phyloP scores from a whole-genome alignment of 2,329 filamentous ascomycete genomes.

The Aureobasidium leucospermi region DNA sequence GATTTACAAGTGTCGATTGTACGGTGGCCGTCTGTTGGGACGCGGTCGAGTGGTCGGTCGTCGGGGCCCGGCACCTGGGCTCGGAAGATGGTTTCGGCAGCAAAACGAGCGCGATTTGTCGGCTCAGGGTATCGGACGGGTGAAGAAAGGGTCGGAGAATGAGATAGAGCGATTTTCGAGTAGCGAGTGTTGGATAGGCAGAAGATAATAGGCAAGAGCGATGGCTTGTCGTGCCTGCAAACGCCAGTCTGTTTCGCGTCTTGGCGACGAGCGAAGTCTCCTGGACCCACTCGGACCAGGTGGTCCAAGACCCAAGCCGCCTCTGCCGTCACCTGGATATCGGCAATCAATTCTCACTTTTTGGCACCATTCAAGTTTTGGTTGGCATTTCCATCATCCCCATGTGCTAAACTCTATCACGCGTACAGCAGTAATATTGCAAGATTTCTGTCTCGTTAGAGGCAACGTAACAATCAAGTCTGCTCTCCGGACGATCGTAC shows the following conservation, averaged over 20 bases:
- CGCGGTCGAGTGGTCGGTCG: conserved; percentile 1
- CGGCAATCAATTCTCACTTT: neutral
- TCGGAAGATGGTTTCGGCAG: conserved; percentile 1
- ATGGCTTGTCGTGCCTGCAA: conserved; percentile 1
- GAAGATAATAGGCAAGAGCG: neutral
- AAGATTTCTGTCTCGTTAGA: no score
- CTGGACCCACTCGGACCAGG: neutral
- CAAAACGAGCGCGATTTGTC: conserved; percentile 11
- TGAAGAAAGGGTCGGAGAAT: neutral
- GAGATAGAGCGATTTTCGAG: neutral
- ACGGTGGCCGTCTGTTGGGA: neutral
- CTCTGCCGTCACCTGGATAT: neutral
- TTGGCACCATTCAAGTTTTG: no score
- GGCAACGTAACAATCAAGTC: no score
- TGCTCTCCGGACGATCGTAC: no score
- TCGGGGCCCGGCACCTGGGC: conserved; percentile 10
- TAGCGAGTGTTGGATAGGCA: conserved; percentile 10
- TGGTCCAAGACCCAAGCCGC: neutral
- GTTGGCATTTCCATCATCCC: no score
- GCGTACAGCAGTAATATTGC: no score
- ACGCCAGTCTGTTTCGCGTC: neutral
- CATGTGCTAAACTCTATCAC: no score
- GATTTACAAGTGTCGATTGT: neutral
- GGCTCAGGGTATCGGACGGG: neutral
- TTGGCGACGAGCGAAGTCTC: neutral